These are phyloP conservation scores for Malassezia caprae DNA, from an alignment of 1,284 basidiomycete species.

Conservation along the genomic window DNA sequence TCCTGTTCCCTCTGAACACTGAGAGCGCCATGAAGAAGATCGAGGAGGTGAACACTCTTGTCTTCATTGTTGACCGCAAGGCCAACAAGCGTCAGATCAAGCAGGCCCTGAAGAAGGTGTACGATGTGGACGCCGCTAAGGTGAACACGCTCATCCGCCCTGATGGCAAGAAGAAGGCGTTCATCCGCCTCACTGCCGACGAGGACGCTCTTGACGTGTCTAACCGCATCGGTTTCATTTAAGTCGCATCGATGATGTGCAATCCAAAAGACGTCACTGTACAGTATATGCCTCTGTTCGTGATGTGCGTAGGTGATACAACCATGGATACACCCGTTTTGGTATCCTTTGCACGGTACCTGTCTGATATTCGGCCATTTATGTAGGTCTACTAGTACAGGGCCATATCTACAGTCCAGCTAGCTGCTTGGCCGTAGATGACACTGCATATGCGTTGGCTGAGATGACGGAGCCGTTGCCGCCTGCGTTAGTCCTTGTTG, in stretches of 20 bases:
- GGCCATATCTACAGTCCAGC: not conserved
- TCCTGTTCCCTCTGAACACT: slow-evolving; percentile 63
- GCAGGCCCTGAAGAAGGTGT: slow-evolving; percentile 97
- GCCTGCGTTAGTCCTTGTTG: not conserved
- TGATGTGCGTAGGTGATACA: slow-evolving; percentile 17
- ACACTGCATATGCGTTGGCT: not conserved
- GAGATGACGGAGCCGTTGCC: slow-evolving; percentile 3
- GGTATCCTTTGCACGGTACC: not conserved
- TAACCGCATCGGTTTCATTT: slow-evolving; percentile 70
- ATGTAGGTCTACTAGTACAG: not conserved
- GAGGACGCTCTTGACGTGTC: slow-evolving; percentile 96
- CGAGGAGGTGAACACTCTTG: slow-evolving; percentile 97
- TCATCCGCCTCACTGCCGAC: slow-evolving; percentile 85
- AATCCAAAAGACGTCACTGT: slow-evolving; percentile 17
- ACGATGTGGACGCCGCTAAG: slow-evolving; percentile 90
- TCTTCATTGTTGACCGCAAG: slow-evolving; percentile 90
- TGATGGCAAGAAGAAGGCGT: slow-evolving; percentile 99
- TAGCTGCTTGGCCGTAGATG: not conserved
- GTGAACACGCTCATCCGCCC: slow-evolving; percentile 98
- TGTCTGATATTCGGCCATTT: not conserved
- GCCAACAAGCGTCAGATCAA: slow-evolving; percentile 93
- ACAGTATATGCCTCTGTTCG: slow-evolving; percentile 16
- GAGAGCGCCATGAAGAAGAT: slow-evolving; percentile 69
- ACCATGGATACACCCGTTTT: slow-evolving; percentile 8
- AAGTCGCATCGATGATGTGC: slow-evolving; percentile 14